A percentile compares a stretch with the other conserved stretches of the same genome.
Conservation (phyloP, 2,329 filamentous ascomycete species). For the Chalara sp. region DNA sequence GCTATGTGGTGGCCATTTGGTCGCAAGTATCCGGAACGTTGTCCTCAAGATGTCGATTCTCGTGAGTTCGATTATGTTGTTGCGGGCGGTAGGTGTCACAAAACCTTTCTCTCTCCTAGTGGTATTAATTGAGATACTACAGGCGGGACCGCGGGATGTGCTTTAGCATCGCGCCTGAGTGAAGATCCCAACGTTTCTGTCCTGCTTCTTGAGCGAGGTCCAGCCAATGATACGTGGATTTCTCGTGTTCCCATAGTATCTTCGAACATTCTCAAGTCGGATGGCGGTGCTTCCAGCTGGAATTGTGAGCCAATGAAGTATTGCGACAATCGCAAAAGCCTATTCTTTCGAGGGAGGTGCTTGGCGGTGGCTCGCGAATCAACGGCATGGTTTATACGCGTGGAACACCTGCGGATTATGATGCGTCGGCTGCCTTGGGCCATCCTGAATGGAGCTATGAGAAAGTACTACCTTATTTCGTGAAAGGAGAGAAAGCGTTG, state of each 20-base stretch:
- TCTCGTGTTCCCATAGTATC: conserved; percentile 2
- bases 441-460: conserved; percentile 39
- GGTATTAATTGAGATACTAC: background rate
- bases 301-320: conserved; percentile 1
- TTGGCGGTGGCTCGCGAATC: conserved; percentile 34
- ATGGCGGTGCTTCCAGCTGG: background rate
- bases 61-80: conserved; percentile 31
- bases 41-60: conserved; percentile 1
- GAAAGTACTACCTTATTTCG: conserved; percentile 34
- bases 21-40: conserved; percentile 2
- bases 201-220: conserved; percentile 33
- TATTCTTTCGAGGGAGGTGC: conserved; percentile 3
- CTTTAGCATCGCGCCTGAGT: conserved; percentile 32
- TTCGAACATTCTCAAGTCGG: background rate
- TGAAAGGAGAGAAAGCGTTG: conserved; percentile 21
- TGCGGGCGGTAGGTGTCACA: conserved; percentile 28
- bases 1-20: conserved; percentile 5
- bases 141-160: conserved; percentile 36
- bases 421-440: conserved; percentile 38
- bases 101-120: background rate
- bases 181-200: conserved; percentile 30
- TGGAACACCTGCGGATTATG: conserved; percentile 32
- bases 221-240: conserved; percentile 2
- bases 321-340: conserved; percentile 1
- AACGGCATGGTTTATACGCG: conserved; percentile 35